These are phyloP conservation scores for Arabis hirsuta DNA, from an alignment of 345 rosid genomes.

Conservation along the genomic window DNA sequence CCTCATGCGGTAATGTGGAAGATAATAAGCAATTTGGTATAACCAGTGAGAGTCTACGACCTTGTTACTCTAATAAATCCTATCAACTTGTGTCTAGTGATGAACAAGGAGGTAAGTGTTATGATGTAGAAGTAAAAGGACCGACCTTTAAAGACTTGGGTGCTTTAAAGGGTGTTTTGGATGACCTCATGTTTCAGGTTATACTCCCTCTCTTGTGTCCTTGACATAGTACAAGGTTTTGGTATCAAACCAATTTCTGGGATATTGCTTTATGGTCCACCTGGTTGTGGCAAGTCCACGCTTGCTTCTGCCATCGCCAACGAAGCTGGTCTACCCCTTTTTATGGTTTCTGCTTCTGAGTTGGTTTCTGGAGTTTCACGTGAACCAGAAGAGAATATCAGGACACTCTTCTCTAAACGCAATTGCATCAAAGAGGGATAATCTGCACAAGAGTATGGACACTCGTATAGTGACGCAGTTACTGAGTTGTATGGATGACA, in stretches of 20 bases:
- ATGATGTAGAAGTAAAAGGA: neutral
- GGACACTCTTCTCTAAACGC: conserved; percentile 66
- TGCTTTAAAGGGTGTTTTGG: conserved; percentile 16
- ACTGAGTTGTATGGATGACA: conserved; percentile 72
- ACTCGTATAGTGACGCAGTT: conserved; percentile 67
- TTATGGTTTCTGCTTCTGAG: conserved; percentile 64
- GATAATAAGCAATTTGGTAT: neutral
- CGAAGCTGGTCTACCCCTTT: conserved; percentile 59
- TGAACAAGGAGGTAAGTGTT: neutral
- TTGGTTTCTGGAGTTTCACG: conserved; percentile 65
- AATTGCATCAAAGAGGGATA: conserved; percentile 67
- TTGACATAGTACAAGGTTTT: conserved; percentile 41
- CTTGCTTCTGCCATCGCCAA: conserved; percentile 66
- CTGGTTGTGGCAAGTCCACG: conserved; percentile 62
- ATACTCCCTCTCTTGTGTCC: conserved; percentile 63
- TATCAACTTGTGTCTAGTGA: neutral
- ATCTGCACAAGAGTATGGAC: conserved; percentile 66
- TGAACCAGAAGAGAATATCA: conserved; percentile 69
- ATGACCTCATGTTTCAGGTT: conserved; percentile 56
- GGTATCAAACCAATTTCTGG: conserved; percentile 61
- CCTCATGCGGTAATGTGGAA: neutral
- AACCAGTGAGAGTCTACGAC: neutral
- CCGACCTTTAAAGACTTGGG: conserved; percentile 22
- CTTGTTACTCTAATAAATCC: conserved; percentile 3
- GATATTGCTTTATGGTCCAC: conserved; percentile 63